Percentiles rank a stretch among this genome's conserved stretches.
Evolutionary conservation across 441 rosid species (phyloP).

Genomic region (Erodium moschatum): DNA sequence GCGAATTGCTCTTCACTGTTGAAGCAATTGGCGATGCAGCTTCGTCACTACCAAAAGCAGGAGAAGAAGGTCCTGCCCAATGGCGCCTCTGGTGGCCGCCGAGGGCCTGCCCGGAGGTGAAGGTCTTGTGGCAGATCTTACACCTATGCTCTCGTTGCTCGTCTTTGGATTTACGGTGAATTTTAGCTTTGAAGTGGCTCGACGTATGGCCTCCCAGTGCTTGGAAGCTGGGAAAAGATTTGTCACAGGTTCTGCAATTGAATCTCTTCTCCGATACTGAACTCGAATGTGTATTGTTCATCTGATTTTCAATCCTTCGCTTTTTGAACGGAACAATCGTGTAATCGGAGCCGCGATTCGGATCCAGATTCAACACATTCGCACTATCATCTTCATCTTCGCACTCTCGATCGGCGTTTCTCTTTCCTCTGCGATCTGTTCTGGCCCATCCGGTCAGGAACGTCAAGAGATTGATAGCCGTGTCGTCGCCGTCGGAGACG

Average conservation of each 20-base stretch:
- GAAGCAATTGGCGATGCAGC: neutral
- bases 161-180: neutral
- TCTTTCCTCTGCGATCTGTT: neutral
- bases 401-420: neutral
- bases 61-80: neutral
- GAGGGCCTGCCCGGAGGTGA: neutral
- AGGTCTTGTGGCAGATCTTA: neutral
- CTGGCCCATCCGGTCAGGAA: neutral
- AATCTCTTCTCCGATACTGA: neutral
- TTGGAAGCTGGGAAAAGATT: neutral
- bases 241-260: neutral
- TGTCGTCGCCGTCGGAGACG: neutral
- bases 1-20: neutral
- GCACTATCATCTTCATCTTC: neutral
- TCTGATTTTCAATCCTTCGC: neutral
- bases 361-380: neutral
- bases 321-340: neutral
- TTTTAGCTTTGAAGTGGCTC: neutral
- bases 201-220: neutral
- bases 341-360: neutral
- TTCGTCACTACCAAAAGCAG: neutral
- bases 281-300: too few species aligned
- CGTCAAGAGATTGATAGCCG: neutral
- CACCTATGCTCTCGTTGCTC: neutral
- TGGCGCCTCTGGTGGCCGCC: constrained; percentile 6